Evolutionary conservation across 2,329 filamentous ascomycete species (phyloP), one percentile per base, ranked within the genome.

Genomic region (Ophiostoma fasciatum): DNA sequence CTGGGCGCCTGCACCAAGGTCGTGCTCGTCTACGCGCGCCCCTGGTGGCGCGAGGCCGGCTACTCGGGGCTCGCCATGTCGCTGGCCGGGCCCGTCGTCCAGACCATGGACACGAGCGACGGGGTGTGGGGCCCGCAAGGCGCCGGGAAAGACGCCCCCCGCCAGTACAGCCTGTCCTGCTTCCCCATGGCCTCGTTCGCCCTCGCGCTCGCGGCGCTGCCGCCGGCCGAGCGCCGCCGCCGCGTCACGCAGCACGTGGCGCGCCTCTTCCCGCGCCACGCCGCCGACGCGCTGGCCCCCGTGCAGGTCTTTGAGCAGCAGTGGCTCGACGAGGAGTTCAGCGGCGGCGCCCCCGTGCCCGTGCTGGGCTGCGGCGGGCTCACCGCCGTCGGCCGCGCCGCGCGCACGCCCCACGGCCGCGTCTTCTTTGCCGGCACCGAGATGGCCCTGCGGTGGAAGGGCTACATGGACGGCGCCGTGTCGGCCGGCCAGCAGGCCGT

Each of bases 401-500:
- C 64, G 9, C 47, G 57, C n/a, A 48, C 55, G 21, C 45, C 51
- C 1, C 49, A 51, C 32, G 52, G 59, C 5, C 54, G 62, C 9
- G 25, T 50, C 13, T 46, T 49, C 36, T 74, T 71, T 43, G 65
- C 60, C 3, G 68, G 70, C 0, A 71, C 68, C 0, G 69, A 74
- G 52, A 66, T 61, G 1, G 58, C 61, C 1, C 53, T 46, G 3
- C 59, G 64, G 39, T 73, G 68, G 68, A 66, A 63, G 37, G 68
- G 68, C 0, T 72, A 71, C 45, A 71, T 74, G 65, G 69, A 74
- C 41, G 69, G 70, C 2, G 69, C 69, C 0, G 51, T 73, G 10
- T 45, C 60, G 6, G 61, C 55, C 33, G 68, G 69, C 2, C 54
- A 67, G 39, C 49, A 62, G 12, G 68, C 55, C 2, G 66, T 65